Percentiles rank a stretch among this genome's conserved stretches.
Evolutionary conservation across 306 rosid genomes (phyloP).

Genomic region (Erythrophleum fordii): DNA sequence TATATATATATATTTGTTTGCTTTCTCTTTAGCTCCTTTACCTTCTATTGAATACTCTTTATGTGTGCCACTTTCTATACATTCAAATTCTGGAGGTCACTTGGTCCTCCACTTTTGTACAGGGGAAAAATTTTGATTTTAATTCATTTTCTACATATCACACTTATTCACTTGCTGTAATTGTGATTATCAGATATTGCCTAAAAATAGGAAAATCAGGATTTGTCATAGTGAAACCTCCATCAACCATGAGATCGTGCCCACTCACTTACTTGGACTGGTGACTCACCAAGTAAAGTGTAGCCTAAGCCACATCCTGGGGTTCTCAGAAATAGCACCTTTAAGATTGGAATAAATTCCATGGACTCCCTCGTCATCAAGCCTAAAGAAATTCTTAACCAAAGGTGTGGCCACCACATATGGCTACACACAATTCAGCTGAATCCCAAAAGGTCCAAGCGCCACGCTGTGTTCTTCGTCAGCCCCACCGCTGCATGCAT

Average conservation of each 20-base stretch:
- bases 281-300: constrained; percentile 58
- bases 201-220: constrained; percentile 31
- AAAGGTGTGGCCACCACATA: constrained; percentile 46
- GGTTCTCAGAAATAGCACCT: neutral
- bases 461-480: neutral
- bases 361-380: constrained; percentile 33
- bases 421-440: constrained; percentile 59
- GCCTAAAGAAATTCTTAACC: constrained; percentile 29
- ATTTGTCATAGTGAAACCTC: constrained; percentile 44
- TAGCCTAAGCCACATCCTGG: neutral
- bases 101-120: no score
- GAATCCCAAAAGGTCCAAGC: constrained; percentile 52
- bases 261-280: constrained; percentile 62
- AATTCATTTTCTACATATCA: no score
- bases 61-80: no score
- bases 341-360: constrained; percentile 17
- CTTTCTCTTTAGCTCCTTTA: no score
- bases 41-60: no score
- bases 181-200: no score
- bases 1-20: no score
- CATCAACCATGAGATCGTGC: constrained; percentile 53
- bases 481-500: neutral
- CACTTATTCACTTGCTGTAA: no score
- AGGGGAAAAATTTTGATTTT: no score
- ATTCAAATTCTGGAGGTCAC: no score